Conservation (phyloP, 768 basidiomycete genomes). For the Tremella fuciformis region DNA sequence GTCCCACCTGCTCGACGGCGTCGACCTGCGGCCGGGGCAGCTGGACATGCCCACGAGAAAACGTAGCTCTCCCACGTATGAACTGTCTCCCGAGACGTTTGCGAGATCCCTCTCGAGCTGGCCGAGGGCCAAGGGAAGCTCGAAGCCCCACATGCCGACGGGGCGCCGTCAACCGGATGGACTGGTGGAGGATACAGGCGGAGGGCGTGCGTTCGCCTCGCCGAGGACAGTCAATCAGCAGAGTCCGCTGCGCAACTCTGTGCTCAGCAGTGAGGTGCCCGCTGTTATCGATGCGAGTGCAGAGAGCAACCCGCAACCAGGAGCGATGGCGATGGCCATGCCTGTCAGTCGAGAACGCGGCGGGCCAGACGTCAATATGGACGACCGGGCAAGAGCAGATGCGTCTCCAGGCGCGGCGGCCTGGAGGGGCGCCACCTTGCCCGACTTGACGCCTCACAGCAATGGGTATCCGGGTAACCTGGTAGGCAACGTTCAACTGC, state of each 20-base stretch:
- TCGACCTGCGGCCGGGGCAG: neutral
- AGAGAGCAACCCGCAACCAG: neutral
- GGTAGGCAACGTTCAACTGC: constrained; percentile 18
- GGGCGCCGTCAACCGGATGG: neutral
- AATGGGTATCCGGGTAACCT: constrained; percentile 21
- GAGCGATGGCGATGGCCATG: neutral
- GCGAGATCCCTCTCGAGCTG: neutral
- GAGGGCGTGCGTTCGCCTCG: neutral
- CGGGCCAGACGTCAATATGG: neutral
- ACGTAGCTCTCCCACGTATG: neutral
- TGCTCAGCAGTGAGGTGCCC: neutral
- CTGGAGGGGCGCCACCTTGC: neutral
- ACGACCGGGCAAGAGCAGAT: no score
- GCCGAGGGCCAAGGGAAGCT: neutral
- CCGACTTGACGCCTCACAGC: constrained; percentile 2
- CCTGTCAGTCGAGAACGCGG: neutral
- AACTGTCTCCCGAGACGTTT: neutral
- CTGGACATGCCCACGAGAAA: neutral
- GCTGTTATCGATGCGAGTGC: neutral
- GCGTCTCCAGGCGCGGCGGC: no score
- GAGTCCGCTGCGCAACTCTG: neutral
- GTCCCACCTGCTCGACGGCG: constrained; percentile 1
- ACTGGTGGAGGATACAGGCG: neutral
- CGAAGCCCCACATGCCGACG: neutral
- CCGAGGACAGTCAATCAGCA: neutral